These are phyloP conservation scores for Cornus kousa DNA, from an alignment of 148 eudicot species.

Conservation along the genomic window DNA sequence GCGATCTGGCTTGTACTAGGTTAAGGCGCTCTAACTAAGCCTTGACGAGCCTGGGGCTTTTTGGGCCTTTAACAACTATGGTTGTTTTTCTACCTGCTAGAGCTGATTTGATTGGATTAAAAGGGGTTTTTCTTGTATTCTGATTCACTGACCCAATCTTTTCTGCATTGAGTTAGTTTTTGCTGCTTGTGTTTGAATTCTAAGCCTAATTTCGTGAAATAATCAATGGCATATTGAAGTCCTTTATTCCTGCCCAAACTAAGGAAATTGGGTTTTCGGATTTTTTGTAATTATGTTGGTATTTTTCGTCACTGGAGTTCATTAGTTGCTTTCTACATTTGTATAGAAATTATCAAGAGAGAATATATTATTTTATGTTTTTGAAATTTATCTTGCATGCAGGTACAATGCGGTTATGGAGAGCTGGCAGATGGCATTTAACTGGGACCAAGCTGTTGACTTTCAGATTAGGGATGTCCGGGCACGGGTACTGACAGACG, in stretches of 20 bases:
- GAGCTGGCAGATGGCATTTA: conserved; percentile 80
- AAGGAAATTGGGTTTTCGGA: not conserved
- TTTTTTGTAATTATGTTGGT: not conserved
- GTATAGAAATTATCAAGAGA: not conserved
- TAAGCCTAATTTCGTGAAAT: not conserved
- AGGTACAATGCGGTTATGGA: conserved; percentile 76
- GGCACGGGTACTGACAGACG: conserved; percentile 60
- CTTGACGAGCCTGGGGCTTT: no score
- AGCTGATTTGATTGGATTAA: no score
- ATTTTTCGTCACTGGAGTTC: not conserved
- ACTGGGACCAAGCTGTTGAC: conserved; percentile 63
- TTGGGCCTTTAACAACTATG: no score
- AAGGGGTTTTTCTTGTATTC: not conserved
- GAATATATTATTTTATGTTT: not conserved
- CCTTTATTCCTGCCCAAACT: not conserved
- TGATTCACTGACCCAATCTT: not conserved
- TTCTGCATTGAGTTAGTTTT: not conserved
- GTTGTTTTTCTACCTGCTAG: not conserved
- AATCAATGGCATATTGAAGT: not conserved
- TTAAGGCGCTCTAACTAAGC: no score
- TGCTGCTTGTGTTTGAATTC: not conserved
- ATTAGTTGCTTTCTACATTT: not conserved
- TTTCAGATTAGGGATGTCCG: conserved; percentile 78
- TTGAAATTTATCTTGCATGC: not conserved
- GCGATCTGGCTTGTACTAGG: no score